Conservation (phyloP, 495 filamentous ascomycete genomes). For the Astrocystis sublimbata region DNA sequence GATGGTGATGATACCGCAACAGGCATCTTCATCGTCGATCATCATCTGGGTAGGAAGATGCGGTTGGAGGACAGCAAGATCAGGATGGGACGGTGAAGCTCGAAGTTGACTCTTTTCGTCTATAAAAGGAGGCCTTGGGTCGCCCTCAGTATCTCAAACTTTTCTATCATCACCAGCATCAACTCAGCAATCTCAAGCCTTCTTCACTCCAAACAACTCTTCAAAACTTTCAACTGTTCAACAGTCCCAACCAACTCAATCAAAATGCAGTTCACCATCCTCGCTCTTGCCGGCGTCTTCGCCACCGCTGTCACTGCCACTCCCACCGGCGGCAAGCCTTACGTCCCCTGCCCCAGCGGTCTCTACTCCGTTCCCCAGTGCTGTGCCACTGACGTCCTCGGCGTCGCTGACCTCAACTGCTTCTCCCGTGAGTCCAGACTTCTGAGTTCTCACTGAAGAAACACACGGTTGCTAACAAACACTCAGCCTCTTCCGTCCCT, state of each 20-base stretch:
- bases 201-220: not conserved
- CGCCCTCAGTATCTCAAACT: not conserved
- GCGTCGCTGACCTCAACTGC: constrained; percentile 47
- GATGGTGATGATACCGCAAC: not conserved
- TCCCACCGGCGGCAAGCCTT: not conserved
- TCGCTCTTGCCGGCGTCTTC: not conserved
- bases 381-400: constrained; percentile 48
- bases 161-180: not conserved
- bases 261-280: constrained; percentile 8
- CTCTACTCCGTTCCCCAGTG: constrained; percentile 30
- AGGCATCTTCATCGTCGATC: not conserved
- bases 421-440: constrained; percentile 34
- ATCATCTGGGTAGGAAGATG: not conserved
- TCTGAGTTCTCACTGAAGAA: not conserved
- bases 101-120: constrained; percentile 1
- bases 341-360: not conserved
- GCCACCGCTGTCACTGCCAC: not conserved
- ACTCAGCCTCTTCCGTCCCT: constrained; percentile 1
- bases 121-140: constrained; percentile 1
- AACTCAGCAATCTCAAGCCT: not conserved
- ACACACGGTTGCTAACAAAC: not conserved
- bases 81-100: not conserved
- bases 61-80: not conserved
- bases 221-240: not conserved
- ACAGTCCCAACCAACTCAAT: not conserved